Evolutionary conservation across 805 yeast species (phyloP), one percentile per base, ranked within the genome.

Genomic region (Barnettozyma populi): DNA sequence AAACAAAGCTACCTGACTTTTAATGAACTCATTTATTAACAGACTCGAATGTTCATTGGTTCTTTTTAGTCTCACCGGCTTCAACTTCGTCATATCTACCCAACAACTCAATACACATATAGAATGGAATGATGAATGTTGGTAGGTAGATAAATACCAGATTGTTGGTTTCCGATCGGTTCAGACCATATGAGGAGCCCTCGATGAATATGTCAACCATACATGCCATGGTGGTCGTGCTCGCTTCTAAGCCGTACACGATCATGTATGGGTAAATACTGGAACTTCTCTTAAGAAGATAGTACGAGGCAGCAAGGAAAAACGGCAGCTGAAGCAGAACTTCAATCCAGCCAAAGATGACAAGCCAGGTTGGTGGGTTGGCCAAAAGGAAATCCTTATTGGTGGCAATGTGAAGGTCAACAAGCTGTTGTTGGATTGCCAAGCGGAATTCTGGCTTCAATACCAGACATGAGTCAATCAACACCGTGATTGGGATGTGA

Each of bases 191-290:
- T 5, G 57, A 51, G 10, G 68, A 57, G n/a, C 69, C 66, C 11
- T 69, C 61, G 2, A 55, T 27, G 18, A 56, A 56, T 14, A 82
- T 73, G 55, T 78, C 74, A n/a, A 73, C 61, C 53, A 86, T 65
- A 62, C 97, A 92, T 21, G 82, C 77, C 34, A 82, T 63, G 0
- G 97, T 89, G 5, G 97, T 89, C 44, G 85, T 69, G 4, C 84
- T 69, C 0, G 97, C 98, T 59, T 88, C 89, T 56, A 86, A 75
- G 3, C 92, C 96, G 64, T 94, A 92, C 6, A 82, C 57, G 13
- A 79, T 67, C 54, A 83, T 63, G 60, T 71, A 72, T 21, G 68
- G 64, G 48, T 72, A 73, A 16, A 70, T 59, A 18, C 57, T 55
- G 5, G 51, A 64, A 68, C 53, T 64, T 65, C 72, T 67, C 29